Evolutionary conservation across 73 alveolate genomes (phyloP).

Genomic region (Uronychia setigera): DNA sequence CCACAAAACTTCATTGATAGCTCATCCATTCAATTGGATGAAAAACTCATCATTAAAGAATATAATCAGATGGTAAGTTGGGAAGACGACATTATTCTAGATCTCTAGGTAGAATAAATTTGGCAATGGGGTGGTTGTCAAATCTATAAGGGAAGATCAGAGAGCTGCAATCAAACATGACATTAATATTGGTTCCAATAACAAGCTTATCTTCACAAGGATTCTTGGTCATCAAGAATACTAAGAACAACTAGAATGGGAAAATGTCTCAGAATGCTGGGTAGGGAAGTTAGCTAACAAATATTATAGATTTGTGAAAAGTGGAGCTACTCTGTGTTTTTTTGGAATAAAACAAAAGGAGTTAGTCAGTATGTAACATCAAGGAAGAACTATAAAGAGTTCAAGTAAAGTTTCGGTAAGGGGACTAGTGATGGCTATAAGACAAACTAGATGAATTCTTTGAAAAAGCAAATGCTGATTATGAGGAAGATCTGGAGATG

Average conservation of each 20-base stretch:
- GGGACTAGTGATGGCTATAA: background rate
- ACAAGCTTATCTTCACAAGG: background rate
- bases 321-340: background rate
- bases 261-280: background rate
- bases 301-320: background rate
- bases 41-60: background rate
- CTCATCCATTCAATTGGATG: background rate
- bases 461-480: background rate
- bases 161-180: background rate
- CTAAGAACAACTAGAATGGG: background rate
- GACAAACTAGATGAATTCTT: background rate
- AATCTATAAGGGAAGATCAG: background rate
- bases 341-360: background rate
- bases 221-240: background rate
- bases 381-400: background rate
- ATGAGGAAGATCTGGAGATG: slow-evolving; percentile 1
- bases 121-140: background rate
- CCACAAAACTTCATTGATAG: background rate
- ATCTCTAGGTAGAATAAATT: background rate
- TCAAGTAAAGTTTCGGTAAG: background rate
- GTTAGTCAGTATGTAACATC: background rate
- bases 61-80: background rate
- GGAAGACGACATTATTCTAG: background rate
- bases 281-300: background rate
- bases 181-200: background rate